Evolutionary conservation across 2,329 filamentous ascomycete species (phyloP), one percentile per base, ranked within the genome.

Genomic region (Paecilomyces variotii): DNA sequence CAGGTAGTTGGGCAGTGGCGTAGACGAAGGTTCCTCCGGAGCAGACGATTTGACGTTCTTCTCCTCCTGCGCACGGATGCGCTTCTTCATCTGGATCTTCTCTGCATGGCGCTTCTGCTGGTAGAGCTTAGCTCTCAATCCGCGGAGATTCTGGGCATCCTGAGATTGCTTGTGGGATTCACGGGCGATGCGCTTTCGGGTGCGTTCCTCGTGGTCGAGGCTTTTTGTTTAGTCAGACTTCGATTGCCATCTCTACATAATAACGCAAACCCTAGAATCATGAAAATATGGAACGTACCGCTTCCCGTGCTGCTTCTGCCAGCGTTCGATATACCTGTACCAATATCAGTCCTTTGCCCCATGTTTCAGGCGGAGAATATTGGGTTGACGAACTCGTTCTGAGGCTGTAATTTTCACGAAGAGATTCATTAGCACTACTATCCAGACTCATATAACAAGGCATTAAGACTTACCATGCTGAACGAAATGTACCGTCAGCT

Each of bases 41-140:
- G 87, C 87, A 32, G 84, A 80, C 7, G 89, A 90, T 79, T 97
- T 96, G 81, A 97, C 87, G 72, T 97, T 95, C 78, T 91, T 87
- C 81, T 97, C 90, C 78, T 99, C 94, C 80, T 96, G 90, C 52
- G 90, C 89, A 78, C 89, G 90, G 84, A 99, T 95, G 70, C 87
- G 81, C 83, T 96, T 96, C 78, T 88, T 89, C 88, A 96, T 92
- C 83, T 96, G 91, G 73, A 96, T 96, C 87, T 99, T 99, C 82
- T 99, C 92, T 75, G 92, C 89, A 80, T 91, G 90, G 27, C 94
- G 86, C 82, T 92, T 91, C 84, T 97, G 87, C 76, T 93, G 88
- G 80, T 94, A 87, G 70, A 96, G 81, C 82, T 99, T 99, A 67
- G 94, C 94, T 62, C 91, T 84, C 68, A 97, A 85, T 64, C 94